Conservation (phyloP, 441 rosid species). For the Mallotus japonicus region DNA sequence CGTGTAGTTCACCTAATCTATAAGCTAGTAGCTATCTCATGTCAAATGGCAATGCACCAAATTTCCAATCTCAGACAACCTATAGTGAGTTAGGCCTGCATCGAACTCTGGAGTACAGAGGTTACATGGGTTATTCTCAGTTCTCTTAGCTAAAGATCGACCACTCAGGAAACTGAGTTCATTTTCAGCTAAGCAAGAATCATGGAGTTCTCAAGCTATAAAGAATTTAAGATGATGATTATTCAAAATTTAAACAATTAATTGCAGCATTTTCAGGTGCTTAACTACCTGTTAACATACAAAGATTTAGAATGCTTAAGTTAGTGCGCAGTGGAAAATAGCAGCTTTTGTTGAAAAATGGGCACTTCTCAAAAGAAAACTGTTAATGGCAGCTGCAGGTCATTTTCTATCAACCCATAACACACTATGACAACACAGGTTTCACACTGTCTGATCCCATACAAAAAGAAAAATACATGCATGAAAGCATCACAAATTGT, state of each 20-base stretch:
- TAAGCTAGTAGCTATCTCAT: constrained; percentile 37
- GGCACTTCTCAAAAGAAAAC: background rate
- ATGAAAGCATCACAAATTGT: background rate
- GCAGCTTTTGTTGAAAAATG: background rate
- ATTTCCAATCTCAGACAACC: constrained; percentile 30
- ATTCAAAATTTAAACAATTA: background rate
- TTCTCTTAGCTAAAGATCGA: constrained; percentile 12
- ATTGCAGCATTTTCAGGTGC: background rate
- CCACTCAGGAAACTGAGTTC: background rate
- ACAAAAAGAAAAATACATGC: background rate
- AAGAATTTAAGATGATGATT: background rate
- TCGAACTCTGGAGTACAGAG: constrained; percentile 23
- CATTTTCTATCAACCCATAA: background rate
- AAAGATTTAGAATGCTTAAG: background rate
- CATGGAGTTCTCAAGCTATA: background rate
- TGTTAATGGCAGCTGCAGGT: background rate
- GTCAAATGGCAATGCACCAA: constrained; percentile 50
- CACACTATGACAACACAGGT: background rate
- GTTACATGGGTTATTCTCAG: background rate
- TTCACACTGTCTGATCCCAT: background rate
- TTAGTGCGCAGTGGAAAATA: background rate
- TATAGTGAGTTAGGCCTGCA: constrained; percentile 47
- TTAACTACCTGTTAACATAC: background rate
- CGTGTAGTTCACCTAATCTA: constrained; percentile 78
- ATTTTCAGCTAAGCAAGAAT: constrained; percentile 6